Base-by-base conservation (phyloP, 1,139 yeast species). In the Yarrowia galli region DNA sequence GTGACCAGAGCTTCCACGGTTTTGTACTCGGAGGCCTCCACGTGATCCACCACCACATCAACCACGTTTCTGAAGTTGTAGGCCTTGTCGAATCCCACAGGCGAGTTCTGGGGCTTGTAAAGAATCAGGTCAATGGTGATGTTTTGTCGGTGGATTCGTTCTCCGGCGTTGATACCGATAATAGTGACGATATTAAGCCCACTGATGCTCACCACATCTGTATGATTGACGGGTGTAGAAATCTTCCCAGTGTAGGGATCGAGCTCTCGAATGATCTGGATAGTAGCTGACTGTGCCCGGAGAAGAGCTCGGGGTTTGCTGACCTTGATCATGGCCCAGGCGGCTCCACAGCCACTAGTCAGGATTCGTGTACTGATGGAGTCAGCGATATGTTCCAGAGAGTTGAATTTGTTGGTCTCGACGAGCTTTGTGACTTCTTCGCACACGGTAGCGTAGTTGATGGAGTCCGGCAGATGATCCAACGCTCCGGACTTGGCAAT, bases 1-100 rank as follows among this genome's bases (percentile, higher is more conserved):
- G 87, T 85, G 3, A 91, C 96, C 70, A 95, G 82, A 0, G 98
- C 97, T 75, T 95, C 99, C 2, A 95, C 97, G 0, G 99, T 95
- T 74, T 91, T 89, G 80, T 91, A 95, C 71, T 88, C 87, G 0
- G 97, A 85, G 20, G 77, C 77, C 73, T 91, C 97, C 12, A 92
- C 91, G 74, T 87, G 90, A 1, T 75, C 74, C 0, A 85, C 71
- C 20, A 79, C 76, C 7, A 69, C 70, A 36, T 78, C 77, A 15
- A 75, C 75, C n/a, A 78, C 74, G 35, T 72, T 71, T 32, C 76
- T 71, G 68, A 73, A 74, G 69, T 76, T 76, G 69, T 77, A 76
- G 22, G 71, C 70, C 65, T 74, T 72, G 67, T 70, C 71, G 2
- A 67, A 67, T 22, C 69, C 71, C 28, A 72, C 69, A 22, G 67